These are phyloP conservation scores for Trichoderma erinaceum DNA, from an alignment of 495 filamentous ascomycete species.

Conservation along the genomic window DNA sequence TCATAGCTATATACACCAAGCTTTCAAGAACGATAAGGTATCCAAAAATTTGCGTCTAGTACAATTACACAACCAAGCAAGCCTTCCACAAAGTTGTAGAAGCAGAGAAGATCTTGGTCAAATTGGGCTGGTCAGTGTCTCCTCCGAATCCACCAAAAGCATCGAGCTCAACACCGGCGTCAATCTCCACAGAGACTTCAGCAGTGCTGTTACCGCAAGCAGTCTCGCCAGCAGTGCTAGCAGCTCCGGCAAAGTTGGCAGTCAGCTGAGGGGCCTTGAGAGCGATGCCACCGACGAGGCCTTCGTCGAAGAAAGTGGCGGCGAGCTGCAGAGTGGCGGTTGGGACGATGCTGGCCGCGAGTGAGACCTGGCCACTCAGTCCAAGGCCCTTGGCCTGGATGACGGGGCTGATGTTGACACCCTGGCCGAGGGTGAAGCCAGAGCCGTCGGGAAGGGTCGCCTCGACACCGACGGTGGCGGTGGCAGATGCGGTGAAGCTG, in stretches of 20 bases:
- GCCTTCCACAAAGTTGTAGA: background rate
- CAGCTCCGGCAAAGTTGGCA: slow-evolving; percentile 4
- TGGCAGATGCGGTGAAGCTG: slow-evolving; percentile 1
- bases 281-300: slow-evolving; percentile 2
- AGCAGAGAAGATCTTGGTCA: background rate
- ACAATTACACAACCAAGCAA: background rate
- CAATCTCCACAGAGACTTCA: slow-evolving; percentile 3
- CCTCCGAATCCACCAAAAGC: slow-evolving; percentile 13
- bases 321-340: background rate
- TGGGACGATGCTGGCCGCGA: slow-evolving; percentile 1
- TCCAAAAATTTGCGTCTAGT: background rate
- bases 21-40: background rate
- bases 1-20: too few species aligned
- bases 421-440: slow-evolving; percentile 7
- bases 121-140: background rate
- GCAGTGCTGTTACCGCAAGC: slow-evolving; percentile 8
- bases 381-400: background rate
- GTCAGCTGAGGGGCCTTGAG: slow-evolving; percentile 9
- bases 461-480: slow-evolving; percentile 1
- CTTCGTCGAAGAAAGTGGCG: slow-evolving; percentile 13
- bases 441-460: slow-evolving; percentile 14
- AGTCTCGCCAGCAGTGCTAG: background rate
- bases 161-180: slow-evolving; percentile 14
- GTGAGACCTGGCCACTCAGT: background rate
- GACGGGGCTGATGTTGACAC: background rate